These are phyloP conservation scores for Paratrimastix pyriformis DNA, from an alignment of 78 protist species.

Conservation along the genomic window DNA sequence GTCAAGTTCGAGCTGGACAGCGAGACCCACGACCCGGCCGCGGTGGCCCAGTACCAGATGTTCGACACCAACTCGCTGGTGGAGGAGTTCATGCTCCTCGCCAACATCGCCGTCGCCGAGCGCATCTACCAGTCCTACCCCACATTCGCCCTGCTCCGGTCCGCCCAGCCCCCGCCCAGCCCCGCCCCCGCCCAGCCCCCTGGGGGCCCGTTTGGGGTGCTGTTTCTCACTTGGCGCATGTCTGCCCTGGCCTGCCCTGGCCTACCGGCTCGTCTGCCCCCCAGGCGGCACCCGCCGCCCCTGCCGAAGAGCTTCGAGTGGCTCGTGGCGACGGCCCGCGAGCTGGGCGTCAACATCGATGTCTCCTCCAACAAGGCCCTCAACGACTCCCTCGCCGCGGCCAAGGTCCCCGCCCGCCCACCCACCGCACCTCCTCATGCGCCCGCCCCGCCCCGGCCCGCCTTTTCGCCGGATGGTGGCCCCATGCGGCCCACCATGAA, in stretches of 20 bases:
- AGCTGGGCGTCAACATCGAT: not conserved
- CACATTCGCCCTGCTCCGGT: slow-evolving; percentile 60
- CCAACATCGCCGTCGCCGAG: slow-evolving; percentile 77
- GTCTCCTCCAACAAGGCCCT: slow-evolving; percentile 8
- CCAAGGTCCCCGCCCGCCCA: too few species aligned
- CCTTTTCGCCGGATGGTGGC: too few species aligned
- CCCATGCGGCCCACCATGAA: too few species aligned
- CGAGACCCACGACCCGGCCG: slow-evolving; percentile 33
- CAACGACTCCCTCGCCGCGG: slow-evolving; percentile 7
- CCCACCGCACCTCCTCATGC: too few species aligned
- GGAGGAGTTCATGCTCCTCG: slow-evolving; percentile 89
- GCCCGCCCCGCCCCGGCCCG: too few species aligned
- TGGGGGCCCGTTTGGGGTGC: too few species aligned
- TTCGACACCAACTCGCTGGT: slow-evolving; percentile 33
- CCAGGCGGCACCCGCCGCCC: not conserved
- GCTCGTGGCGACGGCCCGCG: not conserved
- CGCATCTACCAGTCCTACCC: slow-evolving; percentile 49
- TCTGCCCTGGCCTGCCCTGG: not conserved
- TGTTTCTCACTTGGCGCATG: too few species aligned
- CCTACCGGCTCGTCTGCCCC: not conserved
- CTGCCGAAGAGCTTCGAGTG: not conserved
- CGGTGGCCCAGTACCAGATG: slow-evolving; percentile 12
- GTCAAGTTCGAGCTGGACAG: slow-evolving; percentile 40
- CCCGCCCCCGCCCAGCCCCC: too few species aligned
- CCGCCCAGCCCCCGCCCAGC: slow-evolving; percentile 70